Base-by-base conservation (phyloP, 1,284 basidiomycete species). In the Leccinum ponderosum region DNA sequence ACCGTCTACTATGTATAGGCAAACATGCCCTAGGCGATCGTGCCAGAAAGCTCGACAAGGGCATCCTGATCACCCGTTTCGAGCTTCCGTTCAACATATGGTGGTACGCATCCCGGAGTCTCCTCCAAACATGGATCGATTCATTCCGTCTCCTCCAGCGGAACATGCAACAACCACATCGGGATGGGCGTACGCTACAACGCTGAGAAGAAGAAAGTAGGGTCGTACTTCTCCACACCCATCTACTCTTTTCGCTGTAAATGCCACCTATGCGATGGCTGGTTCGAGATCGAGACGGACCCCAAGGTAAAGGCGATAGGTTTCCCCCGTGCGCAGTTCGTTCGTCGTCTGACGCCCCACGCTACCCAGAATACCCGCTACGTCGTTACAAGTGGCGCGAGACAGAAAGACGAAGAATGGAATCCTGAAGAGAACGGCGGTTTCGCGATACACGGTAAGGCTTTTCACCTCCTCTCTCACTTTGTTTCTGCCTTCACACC, bases 141-240 rank as follows among this genome's bases (percentile, higher is more conserved):
- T 14, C 35, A 35, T 14, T 33, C 14, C 14, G 6, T 0, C 11
- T 14, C 33, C 12, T 0, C 14, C 69, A 94, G 91, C 71, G 93
- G 89, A 57, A 89, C 89, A 77, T 98, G 96, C 76, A 87, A 95
- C 76, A 91, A 90, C 67, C 95, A 97, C 77, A 94, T 98, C 62
- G 95, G 95, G 15, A 96, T 96, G 85, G 95, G 96, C 29, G 96
- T 98, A 3, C 91, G 97, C 2, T 99, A 97, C 81, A 99, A 99
- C 69, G 97, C 97, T 0, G 95, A 98, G 75, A 99, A 99, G 83
- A 90, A 90, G 78, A 97, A 97, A 76, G 85, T 97, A 17, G 97
- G 96, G n/a, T 88, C 86, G 65, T 99, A 99, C 77, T 94, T 93
- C 71, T 91, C 90, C 0, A 98, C 96, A 0, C 93, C 95, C 2